Conservation (phyloP, 2,329 filamentous ascomycete species). For the Fusarium sp. region DNA sequence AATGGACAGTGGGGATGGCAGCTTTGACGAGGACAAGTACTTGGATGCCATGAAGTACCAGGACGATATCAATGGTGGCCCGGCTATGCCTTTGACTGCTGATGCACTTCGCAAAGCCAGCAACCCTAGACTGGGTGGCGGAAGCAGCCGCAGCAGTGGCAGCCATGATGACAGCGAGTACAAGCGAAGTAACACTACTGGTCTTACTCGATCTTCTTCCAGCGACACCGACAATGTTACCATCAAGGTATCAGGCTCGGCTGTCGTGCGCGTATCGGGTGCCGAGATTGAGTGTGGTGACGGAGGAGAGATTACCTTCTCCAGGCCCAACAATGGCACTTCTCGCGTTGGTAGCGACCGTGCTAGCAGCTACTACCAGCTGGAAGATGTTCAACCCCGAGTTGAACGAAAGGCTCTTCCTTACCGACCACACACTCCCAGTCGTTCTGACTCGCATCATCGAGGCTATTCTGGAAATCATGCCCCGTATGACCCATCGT, state of each 20-base stretch:
- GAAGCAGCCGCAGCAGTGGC: slow-evolving; percentile 67
- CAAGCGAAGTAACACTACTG: slow-evolving; percentile 69
- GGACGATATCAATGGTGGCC: slow-evolving; percentile 60
- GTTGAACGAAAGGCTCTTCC: slow-evolving; percentile 57
- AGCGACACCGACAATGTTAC: slow-evolving; percentile 69
- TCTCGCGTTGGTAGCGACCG: slow-evolving; percentile 63
- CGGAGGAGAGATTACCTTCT: slow-evolving; percentile 70
- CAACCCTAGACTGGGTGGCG: slow-evolving; percentile 55
- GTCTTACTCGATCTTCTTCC: slow-evolving; percentile 65
- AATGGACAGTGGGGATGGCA: slow-evolving; percentile 49
- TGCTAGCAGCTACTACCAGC: slow-evolving; percentile 59
- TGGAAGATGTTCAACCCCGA: slow-evolving; percentile 61
- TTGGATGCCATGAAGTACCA: slow-evolving; percentile 60
- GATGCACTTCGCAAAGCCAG: slow-evolving; percentile 65
- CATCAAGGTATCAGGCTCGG: slow-evolving; percentile 67
- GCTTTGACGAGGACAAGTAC: slow-evolving; percentile 54
- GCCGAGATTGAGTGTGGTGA: slow-evolving; percentile 69
- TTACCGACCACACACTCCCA: slow-evolving; percentile 59
- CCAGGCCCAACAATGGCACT: slow-evolving; percentile 46
- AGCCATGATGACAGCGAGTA: slow-evolving; percentile 73
- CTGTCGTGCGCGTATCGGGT: slow-evolving; percentile 66
- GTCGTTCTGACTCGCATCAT: slow-evolving; percentile 60
- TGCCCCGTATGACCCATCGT: slow-evolving; percentile 48
- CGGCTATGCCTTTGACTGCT: slow-evolving; percentile 63
- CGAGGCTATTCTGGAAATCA: slow-evolving; percentile 49